phyloP scores from a whole-genome alignment of 345 rosid genomes.

The Bruguiera parviflora region DNA sequence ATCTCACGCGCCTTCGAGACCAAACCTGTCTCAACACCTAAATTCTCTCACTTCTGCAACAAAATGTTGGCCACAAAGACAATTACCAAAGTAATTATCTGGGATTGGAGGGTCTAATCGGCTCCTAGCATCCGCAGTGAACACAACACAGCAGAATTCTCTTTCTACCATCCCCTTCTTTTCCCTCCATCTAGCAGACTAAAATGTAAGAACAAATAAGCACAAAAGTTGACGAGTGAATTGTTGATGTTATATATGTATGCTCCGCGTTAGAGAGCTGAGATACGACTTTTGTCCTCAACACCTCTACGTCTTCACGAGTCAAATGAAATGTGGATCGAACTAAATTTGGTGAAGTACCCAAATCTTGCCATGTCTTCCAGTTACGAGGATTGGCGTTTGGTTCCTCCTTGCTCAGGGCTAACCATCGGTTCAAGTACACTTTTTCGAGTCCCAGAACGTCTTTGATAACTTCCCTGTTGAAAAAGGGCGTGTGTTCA shows the following conservation, averaged over 20 bases:
- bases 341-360: not conserved
- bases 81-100: conserved; percentile 11
- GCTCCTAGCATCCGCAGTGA: conserved; percentile 1
- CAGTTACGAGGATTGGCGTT: conserved; percentile 9
- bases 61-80: not conserved
- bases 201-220: not conserved
- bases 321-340: conserved; percentile 5
- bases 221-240: conserved; percentile 3
- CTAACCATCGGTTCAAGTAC: conserved; percentile 6
- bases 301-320: not conserved
- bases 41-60: not conserved
- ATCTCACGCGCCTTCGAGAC: not conserved
- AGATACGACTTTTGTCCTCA: not conserved
- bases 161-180: not conserved
- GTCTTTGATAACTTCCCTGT: conserved; percentile 2
- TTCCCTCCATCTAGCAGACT: conserved; percentile 1
- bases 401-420: not conserved
- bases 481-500: conserved; percentile 15
- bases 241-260: too few relatives aligned
- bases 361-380: not conserved
- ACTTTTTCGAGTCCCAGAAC: not conserved
- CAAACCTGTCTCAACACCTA: not conserved
- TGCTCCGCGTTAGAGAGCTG: not conserved
- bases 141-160: not conserved
- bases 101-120: conserved; percentile 11